Evolutionary conservation across 495 filamentous ascomycete genomes (phyloP).

Genomic region (Penicillium chermesinum): DNA sequence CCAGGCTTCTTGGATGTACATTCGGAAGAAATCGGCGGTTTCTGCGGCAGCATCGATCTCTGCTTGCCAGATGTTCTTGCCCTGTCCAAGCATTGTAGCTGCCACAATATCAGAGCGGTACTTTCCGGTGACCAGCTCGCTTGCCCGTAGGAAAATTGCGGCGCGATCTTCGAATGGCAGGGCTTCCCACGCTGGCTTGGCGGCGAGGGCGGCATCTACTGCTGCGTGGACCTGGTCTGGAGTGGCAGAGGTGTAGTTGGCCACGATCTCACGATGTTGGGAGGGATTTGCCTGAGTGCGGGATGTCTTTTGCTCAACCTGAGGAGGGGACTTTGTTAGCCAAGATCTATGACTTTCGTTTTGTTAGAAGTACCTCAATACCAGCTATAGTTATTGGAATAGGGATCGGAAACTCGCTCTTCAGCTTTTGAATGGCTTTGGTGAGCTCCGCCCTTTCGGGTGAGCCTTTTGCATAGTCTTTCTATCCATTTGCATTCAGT

Average conservation of each 20-base stretch:
- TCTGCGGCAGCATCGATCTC: slow-evolving; percentile 93
- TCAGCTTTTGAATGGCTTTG: slow-evolving; percentile 21
- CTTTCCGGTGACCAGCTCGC: slow-evolving; percentile 77
- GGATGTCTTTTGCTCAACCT: slow-evolving; percentile 19
- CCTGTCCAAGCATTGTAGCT: slow-evolving; percentile 88
- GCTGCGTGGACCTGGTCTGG: slow-evolving; percentile 62
- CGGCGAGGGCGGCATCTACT: slow-evolving; percentile 73
- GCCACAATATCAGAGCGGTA: slow-evolving; percentile 91
- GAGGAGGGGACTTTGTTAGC: neutral
- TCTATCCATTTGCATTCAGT: slow-evolving; percentile 11
- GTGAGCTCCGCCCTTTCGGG: slow-evolving; percentile 25
- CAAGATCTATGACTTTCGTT: too few species aligned
- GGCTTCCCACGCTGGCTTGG: slow-evolving; percentile 75
- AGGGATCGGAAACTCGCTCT: slow-evolving; percentile 22
- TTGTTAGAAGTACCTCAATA: slow-evolving; percentile 11
- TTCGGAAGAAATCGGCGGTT: slow-evolving; percentile 78
- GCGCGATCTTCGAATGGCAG: slow-evolving; percentile 83
- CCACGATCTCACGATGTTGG: slow-evolving; percentile 59
- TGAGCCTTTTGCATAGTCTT: slow-evolving; percentile 28
- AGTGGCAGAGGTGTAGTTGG: slow-evolving; percentile 67
- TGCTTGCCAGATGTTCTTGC: slow-evolving; percentile 94
- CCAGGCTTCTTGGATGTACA: slow-evolving; percentile 70
- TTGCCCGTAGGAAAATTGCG: slow-evolving; percentile 85
- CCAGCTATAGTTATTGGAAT: slow-evolving; percentile 28
- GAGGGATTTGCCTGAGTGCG: slow-evolving; percentile 64